These are phyloP conservation scores for Acanthamoeba sp. DNA, from an alignment of 208 protist species.

Conservation along the genomic window DNA sequence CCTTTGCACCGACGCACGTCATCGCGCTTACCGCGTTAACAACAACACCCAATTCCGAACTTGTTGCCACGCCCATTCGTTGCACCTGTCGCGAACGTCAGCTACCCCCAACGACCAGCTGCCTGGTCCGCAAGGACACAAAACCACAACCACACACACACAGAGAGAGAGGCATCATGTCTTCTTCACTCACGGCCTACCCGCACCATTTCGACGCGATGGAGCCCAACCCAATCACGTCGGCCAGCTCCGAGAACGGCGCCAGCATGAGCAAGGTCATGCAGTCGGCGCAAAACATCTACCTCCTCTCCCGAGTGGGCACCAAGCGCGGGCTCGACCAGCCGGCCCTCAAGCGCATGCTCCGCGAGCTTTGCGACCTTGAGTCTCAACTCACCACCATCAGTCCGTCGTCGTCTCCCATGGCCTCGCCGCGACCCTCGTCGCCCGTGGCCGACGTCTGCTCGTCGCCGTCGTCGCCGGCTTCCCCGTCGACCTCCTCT, in stretches of 20 bases:
- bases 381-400: constrained; percentile 28
- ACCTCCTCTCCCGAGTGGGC: neutral
- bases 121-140: too few relatives aligned
- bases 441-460: constrained; percentile 26
- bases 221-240: constrained; percentile 1
- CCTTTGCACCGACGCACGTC: too few relatives aligned
- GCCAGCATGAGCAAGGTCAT: neutral
- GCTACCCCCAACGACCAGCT: too few relatives aligned
- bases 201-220: neutral
- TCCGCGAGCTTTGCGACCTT: constrained; percentile 8
- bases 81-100: too few relatives aligned
- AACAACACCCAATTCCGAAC: too few relatives aligned
- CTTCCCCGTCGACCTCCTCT: neutral
- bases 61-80: too few relatives aligned
- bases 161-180: neutral
- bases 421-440: neutral
- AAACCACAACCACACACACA: neutral
- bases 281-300: constrained; percentile 43
- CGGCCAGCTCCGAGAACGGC: neutral
- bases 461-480: neutral
- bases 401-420: neutral
- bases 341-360: constrained; percentile 28
- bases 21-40: too few relatives aligned
- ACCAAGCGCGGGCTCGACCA: neutral
- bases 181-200: neutral